Evolutionary conservation across 2,329 filamentous ascomycete genomes (phyloP).

Genomic region (Epichloe uncinata): DNA sequence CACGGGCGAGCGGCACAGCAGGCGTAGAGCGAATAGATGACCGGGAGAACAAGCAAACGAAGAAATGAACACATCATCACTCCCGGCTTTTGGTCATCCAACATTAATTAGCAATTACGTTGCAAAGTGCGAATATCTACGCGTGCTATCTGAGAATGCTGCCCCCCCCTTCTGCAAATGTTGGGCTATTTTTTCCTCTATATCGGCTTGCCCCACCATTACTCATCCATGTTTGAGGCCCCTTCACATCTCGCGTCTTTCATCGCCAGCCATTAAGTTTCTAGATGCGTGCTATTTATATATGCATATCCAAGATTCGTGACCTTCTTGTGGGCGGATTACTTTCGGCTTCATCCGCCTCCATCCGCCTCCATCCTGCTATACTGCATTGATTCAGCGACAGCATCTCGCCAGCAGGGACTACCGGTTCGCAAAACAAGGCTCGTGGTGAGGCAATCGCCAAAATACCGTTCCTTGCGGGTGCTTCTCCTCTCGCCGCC

Average conservation of each 20-base stretch:
- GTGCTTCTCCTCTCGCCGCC: conserved; percentile 55
- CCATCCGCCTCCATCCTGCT: conserved; percentile 3
- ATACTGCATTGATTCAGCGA: conserved; percentile 9
- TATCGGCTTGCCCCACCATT: too few species aligned
- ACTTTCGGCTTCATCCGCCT: conserved; percentile 1
- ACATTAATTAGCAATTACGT: not conserved
- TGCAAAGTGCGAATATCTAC: too few species aligned
- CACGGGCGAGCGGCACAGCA: not conserved
- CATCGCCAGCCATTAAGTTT: not conserved
- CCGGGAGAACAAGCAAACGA: not conserved
- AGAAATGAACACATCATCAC: not conserved
- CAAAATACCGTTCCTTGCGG: conserved; percentile 61
- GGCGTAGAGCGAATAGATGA: not conserved
- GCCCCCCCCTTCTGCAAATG: too few species aligned
- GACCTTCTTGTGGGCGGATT: conserved; percentile 2
- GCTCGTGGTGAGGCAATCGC: conserved; percentile 42
- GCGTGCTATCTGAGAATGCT: too few species aligned
- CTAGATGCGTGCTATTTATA: not conserved
- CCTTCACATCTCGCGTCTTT: not conserved
- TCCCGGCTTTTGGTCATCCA: not conserved
- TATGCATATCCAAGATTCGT: not conserved
- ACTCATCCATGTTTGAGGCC: not conserved
- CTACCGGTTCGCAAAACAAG: conserved; percentile 54
- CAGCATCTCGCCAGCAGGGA: conserved; percentile 22
- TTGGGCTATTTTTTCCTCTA: too few species aligned